Evolutionary conservation across 305 asterid genomes (phyloP), one percentile per base, ranked within the genome.

Genomic region (Coffea humblotiana): DNA sequence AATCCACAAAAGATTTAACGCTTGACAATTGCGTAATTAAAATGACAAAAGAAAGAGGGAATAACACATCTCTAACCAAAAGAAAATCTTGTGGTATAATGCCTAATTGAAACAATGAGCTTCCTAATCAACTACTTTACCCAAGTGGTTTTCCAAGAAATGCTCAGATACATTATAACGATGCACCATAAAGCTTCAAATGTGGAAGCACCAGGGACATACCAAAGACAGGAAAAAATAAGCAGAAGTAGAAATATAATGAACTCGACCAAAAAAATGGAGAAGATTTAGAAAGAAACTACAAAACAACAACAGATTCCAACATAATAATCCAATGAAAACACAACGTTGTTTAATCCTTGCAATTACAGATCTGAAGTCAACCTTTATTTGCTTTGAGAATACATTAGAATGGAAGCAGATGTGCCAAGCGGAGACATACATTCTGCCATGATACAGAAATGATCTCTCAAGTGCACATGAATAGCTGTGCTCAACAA

Each of bases 401-500:
- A 96, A 96, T 70, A 96, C 92, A 69, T 92, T 94, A 80, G 99
- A 94, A 84, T 91, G 97, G 89, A 96, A 94, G 91, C 99, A 96
- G 85, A 96, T 89, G 89, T 93, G 92, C 92, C 95, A 89, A 47
- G 97, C 85, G 56, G 98, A 96, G 79, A 96, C 89, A 83, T 90
- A 96, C 92, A 96, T 87, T 81, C 98, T 92, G 65, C 98, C 99
- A 45, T 96, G 99, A 86, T 94, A 94, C 84, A 96, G 88, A 82
- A 96, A 91, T 77, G 98, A 94, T 86, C 97, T 90, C 91, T 96
- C 98, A 4, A 96, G 93, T 63, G 99, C 97, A 81, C 99, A 96
- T 76, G 99, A 92, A 88, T 92, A 96, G 90, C 95, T 96, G 86
- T 94, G 95, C 85, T 90, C 92, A 79, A 90, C 91, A 87, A 89